A percentile compares a stretch with the other conserved stretches of the same genome.
Conservation (phyloP, 495 filamentous ascomycete species). For the Delitschia confertaspora region DNA sequence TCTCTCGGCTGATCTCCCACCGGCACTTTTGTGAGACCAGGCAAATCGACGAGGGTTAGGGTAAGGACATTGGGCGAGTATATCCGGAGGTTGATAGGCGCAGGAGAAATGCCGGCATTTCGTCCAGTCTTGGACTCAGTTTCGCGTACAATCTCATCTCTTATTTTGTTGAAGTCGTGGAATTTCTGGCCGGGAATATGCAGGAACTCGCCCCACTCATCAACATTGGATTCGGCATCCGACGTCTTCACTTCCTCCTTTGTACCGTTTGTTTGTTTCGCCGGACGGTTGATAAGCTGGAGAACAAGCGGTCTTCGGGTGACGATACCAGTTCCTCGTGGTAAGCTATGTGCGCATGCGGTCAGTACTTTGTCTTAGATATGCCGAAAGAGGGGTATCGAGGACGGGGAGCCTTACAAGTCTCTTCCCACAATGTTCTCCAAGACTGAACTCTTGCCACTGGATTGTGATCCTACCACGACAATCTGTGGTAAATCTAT, state of each 20-base stretch:
- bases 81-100: conserved; percentile 93
- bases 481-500: conserved; percentile 99
- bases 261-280: conserved; percentile 64
- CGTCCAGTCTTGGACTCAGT: conserved; percentile 93
- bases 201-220: conserved; percentile 98
- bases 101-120: conserved; percentile 93
- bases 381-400: conserved; percentile 9
- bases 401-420: conserved; percentile 57
- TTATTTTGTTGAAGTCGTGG: conserved; percentile 97
- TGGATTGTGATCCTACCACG: conserved; percentile 97
- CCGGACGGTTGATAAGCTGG: conserved; percentile 88
- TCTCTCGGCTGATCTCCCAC: conserved; percentile 98
- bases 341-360: conserved; percentile 54
- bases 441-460: conserved; percentile 98
- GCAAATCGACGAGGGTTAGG: conserved; percentile 93
- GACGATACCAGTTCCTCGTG: conserved; percentile 95
- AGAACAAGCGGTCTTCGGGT: conserved; percentile 93
- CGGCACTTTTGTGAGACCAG: conserved; percentile 93
- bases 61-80: conserved; percentile 98
- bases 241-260: conserved; percentile 59
- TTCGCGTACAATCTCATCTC: conserved; percentile 95
- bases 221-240: conserved; percentile 79
- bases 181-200: conserved; percentile 98
- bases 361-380: conserved; percentile 11
- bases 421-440: conserved; percentile 99